Conservation (phyloP, 208 protist species). For the Tetramitus jugosus region DNA sequence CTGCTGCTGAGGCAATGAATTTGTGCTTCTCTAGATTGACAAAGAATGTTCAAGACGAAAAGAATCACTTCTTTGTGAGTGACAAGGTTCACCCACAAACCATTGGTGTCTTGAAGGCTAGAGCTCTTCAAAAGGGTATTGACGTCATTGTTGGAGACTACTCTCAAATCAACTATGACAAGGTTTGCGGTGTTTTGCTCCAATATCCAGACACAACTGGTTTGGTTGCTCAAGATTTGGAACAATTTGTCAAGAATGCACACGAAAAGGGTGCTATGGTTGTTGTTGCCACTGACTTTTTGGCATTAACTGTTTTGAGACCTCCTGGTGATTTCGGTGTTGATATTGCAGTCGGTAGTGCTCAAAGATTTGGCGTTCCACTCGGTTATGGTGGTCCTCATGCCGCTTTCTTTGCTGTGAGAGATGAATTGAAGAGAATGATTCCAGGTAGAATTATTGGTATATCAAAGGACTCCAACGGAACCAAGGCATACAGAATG, state of each 20-base stretch:
- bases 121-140: constrained; percentile 63
- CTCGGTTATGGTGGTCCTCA: constrained; percentile 92
- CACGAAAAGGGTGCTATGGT: constrained; percentile 56
- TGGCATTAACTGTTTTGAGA: constrained; percentile 79
- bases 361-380: constrained; percentile 89
- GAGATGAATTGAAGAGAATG: constrained; percentile 71
- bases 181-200: constrained; percentile 72
- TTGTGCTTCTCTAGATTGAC: constrained; percentile 46
- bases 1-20: constrained; percentile 60
- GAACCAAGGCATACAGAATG: constrained; percentile 84
- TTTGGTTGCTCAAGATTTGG: constrained; percentile 63
- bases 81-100: constrained; percentile 61
- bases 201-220: constrained; percentile 85
- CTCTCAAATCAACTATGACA: constrained; percentile 45
- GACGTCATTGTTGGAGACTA: constrained; percentile 70
- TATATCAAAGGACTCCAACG: constrained; percentile 74
- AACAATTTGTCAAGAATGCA: constrained; percentile 49
- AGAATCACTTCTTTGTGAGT: constrained; percentile 54
- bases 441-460: constrained; percentile 92
- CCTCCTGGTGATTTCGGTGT: constrained; percentile 83
- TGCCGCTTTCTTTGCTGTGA: constrained; percentile 88
- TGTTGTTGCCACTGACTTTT: constrained; percentile 76
- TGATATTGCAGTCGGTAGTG: constrained; percentile 80
- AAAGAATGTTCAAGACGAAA: constrained; percentile 35
- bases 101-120: constrained; percentile 55